Percentiles rank a stretch among this genome's conserved stretches.
These are phyloP conservation scores for Rutstroemia sp. DNA, from an alignment of 2,329 filamentous ascomycete species.

Conservation along the genomic window DNA sequence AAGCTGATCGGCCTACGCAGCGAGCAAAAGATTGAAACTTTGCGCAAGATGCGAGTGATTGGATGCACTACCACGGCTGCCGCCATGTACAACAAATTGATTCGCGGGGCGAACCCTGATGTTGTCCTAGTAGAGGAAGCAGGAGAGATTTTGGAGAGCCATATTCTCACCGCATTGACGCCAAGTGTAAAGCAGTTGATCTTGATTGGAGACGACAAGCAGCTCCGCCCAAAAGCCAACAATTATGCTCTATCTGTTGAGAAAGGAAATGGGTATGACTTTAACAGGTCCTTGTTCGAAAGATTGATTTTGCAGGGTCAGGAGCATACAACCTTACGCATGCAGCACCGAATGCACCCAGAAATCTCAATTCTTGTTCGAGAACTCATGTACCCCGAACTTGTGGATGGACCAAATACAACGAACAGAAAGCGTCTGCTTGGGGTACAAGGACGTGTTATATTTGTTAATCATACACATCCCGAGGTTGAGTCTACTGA, in stretches of 20 bases:
- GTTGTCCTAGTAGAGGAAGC: conserved; percentile 62
- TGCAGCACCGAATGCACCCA: conserved; percentile 63
- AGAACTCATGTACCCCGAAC: conserved; percentile 52
- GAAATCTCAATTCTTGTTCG: conserved; percentile 56
- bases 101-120: conserved; percentile 48
- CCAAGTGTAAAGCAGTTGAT: conserved; percentile 53
- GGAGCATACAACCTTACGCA: conserved; percentile 44
- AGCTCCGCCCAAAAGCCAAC: conserved; percentile 61
- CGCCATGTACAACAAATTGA: conserved; percentile 49
- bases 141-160: conserved; percentile 63
- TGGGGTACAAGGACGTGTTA: conserved; percentile 52
- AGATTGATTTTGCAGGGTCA: conserved; percentile 50
- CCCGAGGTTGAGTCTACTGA: conserved; percentile 42
- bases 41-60: conserved; percentile 46
- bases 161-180: conserved; percentile 54
- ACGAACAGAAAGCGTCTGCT: conserved; percentile 37
- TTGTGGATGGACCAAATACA: conserved; percentile 49
- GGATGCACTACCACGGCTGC: conserved; percentile 66
- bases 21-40: conserved; percentile 37
- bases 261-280: conserved; percentile 55
- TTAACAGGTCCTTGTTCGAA: conserved; percentile 64
- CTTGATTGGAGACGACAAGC: conserved; percentile 67
- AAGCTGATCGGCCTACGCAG: no score
- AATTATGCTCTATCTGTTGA: conserved; percentile 52
- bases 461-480: conserved; percentile 58